Evolutionary conservation across 176 grass and related monocot genomes (phyloP), one percentile per base, ranked within the genome.

Genomic region (Cymbopogon citratus): DNA sequence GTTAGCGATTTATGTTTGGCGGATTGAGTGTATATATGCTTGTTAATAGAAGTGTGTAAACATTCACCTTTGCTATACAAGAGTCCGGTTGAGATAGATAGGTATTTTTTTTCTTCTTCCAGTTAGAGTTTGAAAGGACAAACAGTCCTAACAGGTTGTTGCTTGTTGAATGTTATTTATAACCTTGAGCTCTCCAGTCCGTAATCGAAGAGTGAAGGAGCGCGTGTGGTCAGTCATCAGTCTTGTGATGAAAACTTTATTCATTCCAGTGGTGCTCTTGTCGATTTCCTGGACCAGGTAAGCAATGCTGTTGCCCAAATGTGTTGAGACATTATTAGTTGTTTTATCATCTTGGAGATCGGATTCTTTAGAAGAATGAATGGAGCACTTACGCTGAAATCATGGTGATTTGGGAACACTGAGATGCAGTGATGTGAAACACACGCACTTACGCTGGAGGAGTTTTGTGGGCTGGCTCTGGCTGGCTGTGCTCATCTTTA

Each of bases 11-110:
- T 68, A n/a, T 69, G 62, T 36, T 49, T 26, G 72, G 43, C n/a
- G 13, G 61, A 29, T 74, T 54, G 44, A n/a, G 45, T 86, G 73
- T 82, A 61, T 60, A 67, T 74, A 84, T 67, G 66, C 71, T 54
- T 81, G 54, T 57, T 64, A 33, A 27, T 71, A 85, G 33, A 65
- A 65, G 63, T 63, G 31, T 75, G 3, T 62, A 51, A 31, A 60
- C 2, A 46, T 65, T 79, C 14, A 7, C 24, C 54, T 71, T 45
- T 45, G 40, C 13, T 39, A 56, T 68, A 29, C 69, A 74, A 34
- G 59, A 52, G 62, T 62, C 54, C 11, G 39, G 41, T 3, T n/a
- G n/a, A 12, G 40, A 67, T 26, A 61, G 19, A 6, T 33, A 35
- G 51, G 16, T 54, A 21, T 54, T 56, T 56, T 0, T n/a, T n/a